Base-by-base conservation (phyloP, 1,139 yeast species). In the Pichia sp. region DNA sequence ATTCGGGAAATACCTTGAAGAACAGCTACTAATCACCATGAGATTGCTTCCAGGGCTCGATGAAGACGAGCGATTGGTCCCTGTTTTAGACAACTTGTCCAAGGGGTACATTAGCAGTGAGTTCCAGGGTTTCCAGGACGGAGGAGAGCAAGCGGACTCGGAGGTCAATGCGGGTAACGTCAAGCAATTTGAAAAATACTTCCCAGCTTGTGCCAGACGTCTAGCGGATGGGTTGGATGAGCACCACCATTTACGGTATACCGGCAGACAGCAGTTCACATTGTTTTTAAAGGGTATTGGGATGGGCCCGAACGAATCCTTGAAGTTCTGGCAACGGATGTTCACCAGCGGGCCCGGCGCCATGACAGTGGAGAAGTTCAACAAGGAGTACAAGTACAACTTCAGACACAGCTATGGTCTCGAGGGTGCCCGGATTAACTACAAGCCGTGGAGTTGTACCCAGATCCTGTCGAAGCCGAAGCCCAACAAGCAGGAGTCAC, bases 261-360 rank as follows among this genome's bases (percentile, higher is more conserved):
- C 76, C 32, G 97, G 90, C 2, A 85, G 99, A 69, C 89, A 85
- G 63, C 97, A 93, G 70, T 77, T 90, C 54, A 84, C 92, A 4
- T 72, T 90, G 40, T 93, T 93, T 70, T 74, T 93, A 55, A 92
- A 90, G 70, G 96, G 96, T 32, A 85, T 90, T 61, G 99, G 99
- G 0, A 75, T 93, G 54, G 79, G 80, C 52, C 85, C 89, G 8
- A 97, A 90, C 58, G 98, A 95, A 67, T 93, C 97, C 0, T 70
- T 93, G 57, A 81, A 80, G 63, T 92, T 90, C 69, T 93, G 98
- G 97, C 73, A 85, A 8, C 74, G 74, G 56, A 86, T 85, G 62
- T 90, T 92, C 70, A 81, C 90, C 11, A 42, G 49, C 19, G 80
- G 71, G 4, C 54, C 75, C 30, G 79, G 77, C 8, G 67, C 70